Evolutionary conservation across 106 monocot genomes (phyloP).

Genomic region (Amphibolis antarctica): DNA sequence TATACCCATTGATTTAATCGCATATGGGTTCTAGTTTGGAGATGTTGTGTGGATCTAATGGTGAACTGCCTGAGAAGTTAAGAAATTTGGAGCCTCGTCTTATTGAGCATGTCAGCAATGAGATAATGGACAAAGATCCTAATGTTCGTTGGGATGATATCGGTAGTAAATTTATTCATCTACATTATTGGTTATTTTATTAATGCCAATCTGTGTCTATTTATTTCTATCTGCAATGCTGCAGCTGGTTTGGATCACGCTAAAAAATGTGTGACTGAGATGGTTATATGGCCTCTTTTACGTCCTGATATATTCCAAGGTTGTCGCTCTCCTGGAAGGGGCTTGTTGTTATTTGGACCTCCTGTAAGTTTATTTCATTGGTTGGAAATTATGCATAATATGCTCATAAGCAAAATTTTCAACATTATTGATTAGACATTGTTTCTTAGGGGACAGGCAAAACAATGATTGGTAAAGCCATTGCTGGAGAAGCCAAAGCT

Average conservation of each 20-base stretch:
- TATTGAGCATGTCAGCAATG: constrained; percentile 97
- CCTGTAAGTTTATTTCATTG: constrained; percentile 47
- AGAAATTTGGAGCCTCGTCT: constrained; percentile 95
- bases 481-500: constrained; percentile 98
- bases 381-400: background rate
- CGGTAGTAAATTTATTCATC: constrained; percentile 26
- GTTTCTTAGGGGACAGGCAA: constrained; percentile 80
- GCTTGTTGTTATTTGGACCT: constrained; percentile 89
- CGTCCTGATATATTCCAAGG: constrained; percentile 96
- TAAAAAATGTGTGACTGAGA: constrained; percentile 96
- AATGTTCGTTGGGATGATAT: constrained; percentile 98
- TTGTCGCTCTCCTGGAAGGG: constrained; percentile 89
- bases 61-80: constrained; percentile 94
- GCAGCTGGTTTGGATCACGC: constrained; percentile 98
- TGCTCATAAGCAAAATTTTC: background rate
- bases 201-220: background rate
- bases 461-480: constrained; percentile 98
- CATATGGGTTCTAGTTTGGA: constrained; percentile 49
- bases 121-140: constrained; percentile 97
- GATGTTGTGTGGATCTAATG: constrained; percentile 81
- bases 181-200: background rate
- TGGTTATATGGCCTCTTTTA: constrained; percentile 98
- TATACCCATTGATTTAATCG: background rate
- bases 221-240: constrained; percentile 5
- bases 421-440: constrained; percentile 1